Percentiles rank a stretch among this genome's conserved stretches.
These are phyloP conservation scores for Epichloe festucae DNA, from an alignment of 2,329 filamentous ascomycete genomes.

Conservation along the genomic window DNA sequence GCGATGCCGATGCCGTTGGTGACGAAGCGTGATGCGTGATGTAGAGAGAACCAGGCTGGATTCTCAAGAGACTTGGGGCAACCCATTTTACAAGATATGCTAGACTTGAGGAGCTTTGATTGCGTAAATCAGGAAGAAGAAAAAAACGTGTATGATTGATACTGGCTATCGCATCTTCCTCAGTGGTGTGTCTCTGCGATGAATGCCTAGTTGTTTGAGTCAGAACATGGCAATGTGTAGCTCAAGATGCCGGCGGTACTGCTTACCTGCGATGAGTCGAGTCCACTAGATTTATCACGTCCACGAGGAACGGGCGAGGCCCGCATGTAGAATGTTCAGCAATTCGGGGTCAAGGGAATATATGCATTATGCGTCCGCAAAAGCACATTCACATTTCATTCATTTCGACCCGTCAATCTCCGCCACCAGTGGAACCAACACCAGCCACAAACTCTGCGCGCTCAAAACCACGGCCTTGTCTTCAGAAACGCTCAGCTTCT, in stretches of 20 bases:
- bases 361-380: too few species aligned
- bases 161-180: not conserved
- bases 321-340: too few species aligned
- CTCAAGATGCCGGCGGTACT: constrained; percentile 21
- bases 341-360: too few species aligned
- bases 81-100: not conserved
- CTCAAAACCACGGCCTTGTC: constrained; percentile 14
- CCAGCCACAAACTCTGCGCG: constrained; percentile 23
- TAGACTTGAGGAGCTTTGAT: not conserved
- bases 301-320: too few species aligned
- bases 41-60: not conserved
- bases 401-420: not conserved
- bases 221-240: constrained; percentile 19
- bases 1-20: not conserved
- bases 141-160: too few species aligned
- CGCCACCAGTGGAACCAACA: constrained; percentile 12
- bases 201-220: constrained; percentile 16
- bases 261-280: too few species aligned
- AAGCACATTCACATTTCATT: not conserved
- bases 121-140: too few species aligned
- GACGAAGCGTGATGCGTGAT: not conserved
- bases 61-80: not conserved
- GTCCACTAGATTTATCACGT: too few species aligned
- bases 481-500: constrained; percentile 16
- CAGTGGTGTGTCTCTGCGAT: constrained; percentile 9